phyloP scores from a whole-genome alignment of 2,329 filamentous ascomycete species.

The Clonostachys byssicola region DNA sequence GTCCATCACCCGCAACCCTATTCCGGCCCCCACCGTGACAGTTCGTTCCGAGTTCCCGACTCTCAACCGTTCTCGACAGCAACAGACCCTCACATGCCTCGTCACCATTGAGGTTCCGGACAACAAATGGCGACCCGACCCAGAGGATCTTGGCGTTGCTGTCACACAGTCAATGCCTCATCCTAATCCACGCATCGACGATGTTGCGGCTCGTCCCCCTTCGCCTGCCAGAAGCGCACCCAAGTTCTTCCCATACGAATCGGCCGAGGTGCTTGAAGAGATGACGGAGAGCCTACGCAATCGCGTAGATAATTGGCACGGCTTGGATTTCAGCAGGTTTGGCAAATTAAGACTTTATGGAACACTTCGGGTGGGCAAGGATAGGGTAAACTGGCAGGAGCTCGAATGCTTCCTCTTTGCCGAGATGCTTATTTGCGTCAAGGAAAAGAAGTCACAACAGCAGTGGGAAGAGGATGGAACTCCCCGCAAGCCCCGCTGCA shows the following conservation, averaged over 20 bases:
- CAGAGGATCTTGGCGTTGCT: constrained; percentile 67
- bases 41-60: constrained; percentile 97
- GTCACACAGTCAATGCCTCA: constrained; percentile 23
- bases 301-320: constrained; percentile 98
- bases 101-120: constrained; percentile 92
- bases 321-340: constrained; percentile 88
- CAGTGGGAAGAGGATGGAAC: constrained; percentile 62
- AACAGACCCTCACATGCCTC: constrained; percentile 91
- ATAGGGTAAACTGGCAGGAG: constrained; percentile 95
- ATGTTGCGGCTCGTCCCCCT: constrained; percentile 49
- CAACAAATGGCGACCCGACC: constrained; percentile 82
- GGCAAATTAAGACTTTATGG: constrained; percentile 88
- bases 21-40: constrained; percentile 86
- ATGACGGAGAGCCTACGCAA: constrained; percentile 80
- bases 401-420: constrained; percentile 95
- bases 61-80: constrained; percentile 83
- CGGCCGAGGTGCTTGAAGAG: constrained; percentile 72
- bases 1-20: constrained; percentile 72
- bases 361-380: constrained; percentile 89
- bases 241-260: constrained; percentile 68
- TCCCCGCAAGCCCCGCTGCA: constrained; percentile 69
- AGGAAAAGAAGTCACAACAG: constrained; percentile 78
- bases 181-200: constrained; percentile 40
- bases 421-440: constrained; percentile 99
- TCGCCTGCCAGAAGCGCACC: constrained; percentile 56